Conservation (phyloP, 2,329 filamentous ascomycete genomes). For the Myriosclerotinia curreyana region DNA sequence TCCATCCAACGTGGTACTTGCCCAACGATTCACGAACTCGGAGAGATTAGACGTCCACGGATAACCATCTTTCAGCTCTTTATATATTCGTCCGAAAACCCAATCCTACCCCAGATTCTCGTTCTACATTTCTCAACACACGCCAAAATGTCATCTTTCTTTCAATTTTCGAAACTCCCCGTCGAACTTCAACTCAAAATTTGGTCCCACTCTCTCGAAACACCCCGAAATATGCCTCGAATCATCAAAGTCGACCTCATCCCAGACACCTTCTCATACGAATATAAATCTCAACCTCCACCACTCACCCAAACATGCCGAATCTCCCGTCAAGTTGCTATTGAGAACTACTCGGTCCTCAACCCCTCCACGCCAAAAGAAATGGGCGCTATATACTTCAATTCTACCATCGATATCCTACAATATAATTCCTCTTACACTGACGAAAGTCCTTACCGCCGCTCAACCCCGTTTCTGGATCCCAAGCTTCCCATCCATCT, state of each 20-base stretch:
- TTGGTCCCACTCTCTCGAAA: conserved; percentile 6
- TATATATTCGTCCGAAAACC: background rate
- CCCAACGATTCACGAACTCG: background rate
- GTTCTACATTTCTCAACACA: background rate
- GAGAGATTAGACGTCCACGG: background rate
- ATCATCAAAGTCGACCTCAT: background rate
- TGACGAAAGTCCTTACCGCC: too few relatives aligned
- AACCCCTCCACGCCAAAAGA: background rate
- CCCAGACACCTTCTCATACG: background rate
- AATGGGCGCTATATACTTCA: conserved; percentile 9
- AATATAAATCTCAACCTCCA: conserved; percentile 11
- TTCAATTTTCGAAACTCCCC: conserved; percentile 1
- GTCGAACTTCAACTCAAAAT: conserved; percentile 17
- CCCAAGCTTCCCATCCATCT: conserved; percentile 1
- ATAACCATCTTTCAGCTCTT: background rate
- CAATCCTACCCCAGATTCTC: background rate
- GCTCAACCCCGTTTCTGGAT: background rate
- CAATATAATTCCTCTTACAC: conserved; percentile 2
- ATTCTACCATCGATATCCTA: conserved; percentile 2
- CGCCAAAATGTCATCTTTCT: conserved; percentile 8
- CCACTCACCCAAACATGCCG: conserved; percentile 6
- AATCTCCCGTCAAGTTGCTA: conserved; percentile 10
- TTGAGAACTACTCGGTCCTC: background rate
- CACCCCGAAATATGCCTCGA: conserved; percentile 5
- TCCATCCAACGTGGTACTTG: conserved; percentile 1